These are phyloP conservation scores for Iberis pinnata DNA, from an alignment of 345 rosid genomes.

Conservation along the genomic window DNA sequence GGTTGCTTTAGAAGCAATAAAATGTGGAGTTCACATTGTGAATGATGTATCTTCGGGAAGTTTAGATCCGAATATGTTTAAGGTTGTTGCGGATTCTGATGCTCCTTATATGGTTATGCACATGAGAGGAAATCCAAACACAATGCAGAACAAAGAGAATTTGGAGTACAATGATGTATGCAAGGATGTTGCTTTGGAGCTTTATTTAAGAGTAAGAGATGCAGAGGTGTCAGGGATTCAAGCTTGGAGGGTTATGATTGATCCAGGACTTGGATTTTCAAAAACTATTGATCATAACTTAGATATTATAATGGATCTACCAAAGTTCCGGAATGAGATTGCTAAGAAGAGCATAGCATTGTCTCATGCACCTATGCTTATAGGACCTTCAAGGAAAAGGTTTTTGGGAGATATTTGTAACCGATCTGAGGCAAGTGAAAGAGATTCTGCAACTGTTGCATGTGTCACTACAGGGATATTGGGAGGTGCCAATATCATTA, in stretches of 20 bases:
- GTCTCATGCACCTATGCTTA: constrained; percentile 63
- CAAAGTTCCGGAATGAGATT: constrained; percentile 51
- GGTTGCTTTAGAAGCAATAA: constrained; percentile 78
- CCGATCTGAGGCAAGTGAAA: constrained; percentile 50
- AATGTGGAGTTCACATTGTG: constrained; percentile 69
- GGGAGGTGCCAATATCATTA: constrained; percentile 79
- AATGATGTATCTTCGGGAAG: constrained; percentile 85
- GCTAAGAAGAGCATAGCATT: constrained; percentile 58
- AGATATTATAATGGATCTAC: constrained; percentile 56
- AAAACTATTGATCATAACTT: constrained; percentile 63
- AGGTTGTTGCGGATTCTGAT: constrained; percentile 46
- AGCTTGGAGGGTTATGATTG: constrained; percentile 80
- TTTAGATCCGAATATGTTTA: constrained; percentile 63
- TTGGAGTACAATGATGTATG: constrained; percentile 60
- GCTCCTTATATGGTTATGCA: constrained; percentile 86
- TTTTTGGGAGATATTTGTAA: constrained; percentile 76
- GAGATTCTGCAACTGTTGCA: constrained; percentile 87
- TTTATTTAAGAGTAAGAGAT: constrained; percentile 43
- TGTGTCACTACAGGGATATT: constrained; percentile 57
- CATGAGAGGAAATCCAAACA: constrained; percentile 89
- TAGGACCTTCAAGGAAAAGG: constrained; percentile 84
- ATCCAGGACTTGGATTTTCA: constrained; percentile 91
- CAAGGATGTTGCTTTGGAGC: constrained; percentile 63
- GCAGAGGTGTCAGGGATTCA: constrained; percentile 79
- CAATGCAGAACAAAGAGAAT: constrained; percentile 75